Percentiles rank a stretch among this genome's conserved stretches.
Evolutionary conservation across 306 rosid genomes (phyloP).

Genomic region (Fragaria nilgerrensis): DNA sequence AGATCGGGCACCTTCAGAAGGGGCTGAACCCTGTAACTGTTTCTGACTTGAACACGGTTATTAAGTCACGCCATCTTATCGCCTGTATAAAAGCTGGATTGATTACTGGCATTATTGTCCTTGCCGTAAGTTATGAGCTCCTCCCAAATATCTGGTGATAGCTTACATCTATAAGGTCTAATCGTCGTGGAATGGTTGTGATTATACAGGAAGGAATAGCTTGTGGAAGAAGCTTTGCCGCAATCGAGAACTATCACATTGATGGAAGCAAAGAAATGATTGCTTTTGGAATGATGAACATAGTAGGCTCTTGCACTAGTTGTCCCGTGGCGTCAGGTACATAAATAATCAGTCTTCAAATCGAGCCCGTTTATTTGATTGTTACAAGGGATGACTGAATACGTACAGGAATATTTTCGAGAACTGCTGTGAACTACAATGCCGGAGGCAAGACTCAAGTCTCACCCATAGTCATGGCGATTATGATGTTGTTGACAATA

Average conservation of each 20-base stretch:
- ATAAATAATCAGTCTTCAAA: background rate
- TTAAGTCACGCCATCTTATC: conserved; percentile 32
- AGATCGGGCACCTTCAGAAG: conserved; percentile 50
- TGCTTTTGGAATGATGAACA: conserved; percentile 54
- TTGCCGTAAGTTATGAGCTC: conserved; percentile 36
- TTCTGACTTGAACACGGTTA: conserved; percentile 22
- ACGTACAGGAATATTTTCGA: conserved; percentile 41
- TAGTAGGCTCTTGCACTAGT: conserved; percentile 50
- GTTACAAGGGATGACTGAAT: background rate
- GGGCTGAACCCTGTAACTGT: conserved; percentile 47
- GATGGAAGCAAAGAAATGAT: conserved; percentile 58
- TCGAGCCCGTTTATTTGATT: background rate
- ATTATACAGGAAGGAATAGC: conserved; percentile 49
- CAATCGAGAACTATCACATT: conserved; percentile 40
- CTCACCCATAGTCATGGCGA: conserved; percentile 46
- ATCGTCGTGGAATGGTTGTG: background rate
- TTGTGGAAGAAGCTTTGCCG: conserved; percentile 52
- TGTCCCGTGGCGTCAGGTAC: conserved; percentile 49
- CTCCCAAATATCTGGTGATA: background rate
- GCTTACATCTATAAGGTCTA: background rate
- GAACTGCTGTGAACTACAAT: conserved; percentile 48
- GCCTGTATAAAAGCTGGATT: conserved; percentile 43
- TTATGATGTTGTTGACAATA: conserved; percentile 41
- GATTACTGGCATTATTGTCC: conserved; percentile 46
- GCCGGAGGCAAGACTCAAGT: conserved; percentile 51